These are phyloP conservation scores for Cajanus cajan DNA, from an alignment of 306 rosid species.

Conservation along the genomic window DNA sequence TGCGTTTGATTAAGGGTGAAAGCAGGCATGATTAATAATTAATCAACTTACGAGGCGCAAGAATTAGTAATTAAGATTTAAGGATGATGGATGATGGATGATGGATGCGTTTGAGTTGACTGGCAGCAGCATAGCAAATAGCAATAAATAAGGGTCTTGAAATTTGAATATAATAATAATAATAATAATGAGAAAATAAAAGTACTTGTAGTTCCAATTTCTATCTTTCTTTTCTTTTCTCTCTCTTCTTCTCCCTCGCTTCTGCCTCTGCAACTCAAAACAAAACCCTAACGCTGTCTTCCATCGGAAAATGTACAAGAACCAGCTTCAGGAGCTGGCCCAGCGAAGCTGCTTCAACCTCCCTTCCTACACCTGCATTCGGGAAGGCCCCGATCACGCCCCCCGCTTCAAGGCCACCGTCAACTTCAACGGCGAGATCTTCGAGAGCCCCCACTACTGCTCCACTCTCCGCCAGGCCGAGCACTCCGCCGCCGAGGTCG, in stretches of 20 bases:
- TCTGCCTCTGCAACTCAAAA: not conserved
- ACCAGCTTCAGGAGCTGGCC: constrained; percentile 99
- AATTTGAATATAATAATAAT: not conserved
- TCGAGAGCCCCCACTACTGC: constrained; percentile 84
- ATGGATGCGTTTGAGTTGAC: no score
- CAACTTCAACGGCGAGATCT: constrained; percentile 95
- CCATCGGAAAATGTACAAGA: constrained; percentile 97
- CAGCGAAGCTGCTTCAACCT: constrained; percentile 98
- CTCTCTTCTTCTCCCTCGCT: not conserved
- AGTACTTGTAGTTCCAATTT: not conserved
- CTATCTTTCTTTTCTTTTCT: not conserved
- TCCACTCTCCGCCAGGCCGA: constrained; percentile 95
- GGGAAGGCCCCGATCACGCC: constrained; percentile 99
- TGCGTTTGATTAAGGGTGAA: no score
- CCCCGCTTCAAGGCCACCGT: constrained; percentile 95
- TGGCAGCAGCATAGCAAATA: not conserved
- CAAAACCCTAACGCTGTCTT: no score
- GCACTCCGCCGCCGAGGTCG: constrained; percentile 99
- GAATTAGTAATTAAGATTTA: no score
- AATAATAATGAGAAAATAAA: not conserved
- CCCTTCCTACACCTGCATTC: constrained; percentile 85
- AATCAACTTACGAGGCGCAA: no score
- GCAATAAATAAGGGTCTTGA: not conserved
- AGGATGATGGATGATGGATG: no score
- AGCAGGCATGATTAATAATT: no score